A percentile compares a stretch with the other conserved stretches of the same genome.
These are phyloP conservation scores for Penstemon newberryi DNA, from an alignment of 257 asterid species.

Conservation along the genomic window DNA sequence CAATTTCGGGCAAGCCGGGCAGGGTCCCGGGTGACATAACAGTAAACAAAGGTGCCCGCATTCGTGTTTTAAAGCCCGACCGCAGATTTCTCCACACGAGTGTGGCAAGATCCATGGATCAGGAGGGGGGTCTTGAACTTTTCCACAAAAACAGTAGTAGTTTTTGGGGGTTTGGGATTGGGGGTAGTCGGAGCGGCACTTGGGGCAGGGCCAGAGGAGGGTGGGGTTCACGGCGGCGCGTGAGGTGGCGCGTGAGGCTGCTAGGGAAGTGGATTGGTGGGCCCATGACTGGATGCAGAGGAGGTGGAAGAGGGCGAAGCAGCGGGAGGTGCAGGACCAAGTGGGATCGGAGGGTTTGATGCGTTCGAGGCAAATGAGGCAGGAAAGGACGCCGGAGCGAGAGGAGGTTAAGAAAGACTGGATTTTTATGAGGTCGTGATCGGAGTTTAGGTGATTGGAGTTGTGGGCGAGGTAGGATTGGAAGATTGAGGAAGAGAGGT, in stretches of 20 bases:
- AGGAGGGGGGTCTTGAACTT: slow-evolving; percentile 68
- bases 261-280: slow-evolving; percentile 62
- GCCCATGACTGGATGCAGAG: slow-evolving; percentile 96
- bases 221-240: slow-evolving; percentile 65
- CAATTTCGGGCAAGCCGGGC: slow-evolving; percentile 90
- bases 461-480: slow-evolving; percentile 65
- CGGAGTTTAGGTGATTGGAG: slow-evolving; percentile 37
- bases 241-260: slow-evolving; percentile 74
- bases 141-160: slow-evolving; percentile 81
- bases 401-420: slow-evolving; percentile 89
- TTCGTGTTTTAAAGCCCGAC: slow-evolving; percentile 56
- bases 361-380: slow-evolving; percentile 94
- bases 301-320: slow-evolving; percentile 91
- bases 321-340: slow-evolving; percentile 86
- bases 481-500: slow-evolving; percentile 80
- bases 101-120: slow-evolving; percentile 97
- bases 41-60: slow-evolving; percentile 85
- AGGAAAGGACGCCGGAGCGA: slow-evolving; percentile 87
- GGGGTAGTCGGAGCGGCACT: slow-evolving; percentile 79
- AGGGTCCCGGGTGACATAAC: slow-evolving; percentile 91
- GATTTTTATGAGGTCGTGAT: slow-evolving; percentile 78
- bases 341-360: slow-evolving; percentile 81
- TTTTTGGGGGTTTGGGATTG: slow-evolving; percentile 63
- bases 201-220: slow-evolving; percentile 90
- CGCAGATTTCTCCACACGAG: slow-evolving; percentile 90